Conservation (phyloP, 306 rosid genomes). For the Myrica gale region DNA sequence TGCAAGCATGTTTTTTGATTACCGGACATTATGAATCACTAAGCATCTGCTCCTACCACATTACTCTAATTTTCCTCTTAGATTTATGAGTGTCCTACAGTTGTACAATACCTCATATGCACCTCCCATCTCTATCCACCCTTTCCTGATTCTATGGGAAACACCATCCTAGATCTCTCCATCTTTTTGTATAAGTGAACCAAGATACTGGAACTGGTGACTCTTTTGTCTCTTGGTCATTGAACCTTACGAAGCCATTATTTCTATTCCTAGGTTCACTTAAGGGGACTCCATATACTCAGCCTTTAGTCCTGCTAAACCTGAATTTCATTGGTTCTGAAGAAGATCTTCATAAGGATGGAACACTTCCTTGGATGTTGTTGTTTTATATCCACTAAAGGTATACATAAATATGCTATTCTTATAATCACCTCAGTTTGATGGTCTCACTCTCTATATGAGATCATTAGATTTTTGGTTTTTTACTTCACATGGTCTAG, state of each 20-base stretch:
- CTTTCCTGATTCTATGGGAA: background rate
- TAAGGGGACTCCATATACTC: background rate
- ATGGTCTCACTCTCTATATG: background rate
- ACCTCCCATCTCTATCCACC: no score
- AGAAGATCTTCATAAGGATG: background rate
- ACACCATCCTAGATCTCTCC: background rate
- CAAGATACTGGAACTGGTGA: background rate
- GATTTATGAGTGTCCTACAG: background rate
- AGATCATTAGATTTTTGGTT: background rate
- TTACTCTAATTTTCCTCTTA: no score
- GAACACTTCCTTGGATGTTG: background rate
- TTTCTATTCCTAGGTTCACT: background rate
- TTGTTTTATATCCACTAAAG: background rate
- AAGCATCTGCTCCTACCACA: background rate
- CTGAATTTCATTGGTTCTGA: background rate
- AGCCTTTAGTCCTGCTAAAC: background rate
- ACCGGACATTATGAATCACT: background rate
- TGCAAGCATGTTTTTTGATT: background rate
- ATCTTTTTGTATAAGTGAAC: constrained; percentile 3
- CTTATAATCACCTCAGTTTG: background rate
- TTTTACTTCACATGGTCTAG: background rate
- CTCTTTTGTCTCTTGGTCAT: background rate
- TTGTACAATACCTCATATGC: no score
- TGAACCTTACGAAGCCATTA: background rate
- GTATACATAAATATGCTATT: background rate